Evolutionary conservation across 2,329 filamentous ascomycete species (phyloP).

Genomic region (Trichoderma polysporum): DNA sequence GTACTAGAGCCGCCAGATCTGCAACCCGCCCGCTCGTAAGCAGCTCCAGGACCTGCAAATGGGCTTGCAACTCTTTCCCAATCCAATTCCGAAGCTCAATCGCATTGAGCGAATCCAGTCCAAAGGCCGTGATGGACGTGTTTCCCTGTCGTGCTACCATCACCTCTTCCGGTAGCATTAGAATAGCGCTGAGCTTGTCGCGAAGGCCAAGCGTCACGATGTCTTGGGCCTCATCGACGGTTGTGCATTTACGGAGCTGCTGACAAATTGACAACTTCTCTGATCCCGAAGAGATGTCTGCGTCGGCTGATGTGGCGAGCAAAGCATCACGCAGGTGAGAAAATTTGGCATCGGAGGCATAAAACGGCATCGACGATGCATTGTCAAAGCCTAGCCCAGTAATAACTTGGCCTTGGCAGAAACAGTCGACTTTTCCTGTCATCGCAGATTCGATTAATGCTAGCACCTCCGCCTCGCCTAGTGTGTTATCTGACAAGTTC

Average conservation of each 20-base stretch:
- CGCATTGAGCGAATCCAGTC: conserved; percentile 49
- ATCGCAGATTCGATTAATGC: conserved; percentile 54
- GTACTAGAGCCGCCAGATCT: conserved; percentile 28
- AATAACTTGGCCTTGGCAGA: conserved; percentile 52
- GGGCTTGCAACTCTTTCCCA: conserved; percentile 41
- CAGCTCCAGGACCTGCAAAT: conserved; percentile 56
- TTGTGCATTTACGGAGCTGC: conserved; percentile 21
- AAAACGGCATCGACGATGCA: conserved; percentile 49
- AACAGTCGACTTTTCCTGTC: conserved; percentile 40
- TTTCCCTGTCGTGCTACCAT: conserved; percentile 25
- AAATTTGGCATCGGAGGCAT: conserved; percentile 56
- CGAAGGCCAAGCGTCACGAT: conserved; percentile 28
- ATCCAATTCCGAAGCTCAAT: conserved; percentile 54
- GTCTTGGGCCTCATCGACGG: conserved; percentile 27
- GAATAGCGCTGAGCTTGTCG: conserved; percentile 38
- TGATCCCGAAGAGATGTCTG: conserved; percentile 9
- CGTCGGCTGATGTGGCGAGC: conserved; percentile 29
- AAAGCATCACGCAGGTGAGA: conserved; percentile 45
- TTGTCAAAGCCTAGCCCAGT: conserved; percentile 52
- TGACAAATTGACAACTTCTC: conserved; percentile 24
- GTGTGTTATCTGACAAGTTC: conserved; percentile 47
- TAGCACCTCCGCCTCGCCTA: conserved; percentile 54
- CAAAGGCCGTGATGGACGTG: conserved; percentile 29
- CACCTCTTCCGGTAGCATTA: conserved; percentile 30
- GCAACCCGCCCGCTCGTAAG: conserved; percentile 47